These are phyloP conservation scores for Thielaviopsis euricoi DNA, from an alignment of 2,329 filamentous ascomycete genomes.

Conservation along the genomic window DNA sequence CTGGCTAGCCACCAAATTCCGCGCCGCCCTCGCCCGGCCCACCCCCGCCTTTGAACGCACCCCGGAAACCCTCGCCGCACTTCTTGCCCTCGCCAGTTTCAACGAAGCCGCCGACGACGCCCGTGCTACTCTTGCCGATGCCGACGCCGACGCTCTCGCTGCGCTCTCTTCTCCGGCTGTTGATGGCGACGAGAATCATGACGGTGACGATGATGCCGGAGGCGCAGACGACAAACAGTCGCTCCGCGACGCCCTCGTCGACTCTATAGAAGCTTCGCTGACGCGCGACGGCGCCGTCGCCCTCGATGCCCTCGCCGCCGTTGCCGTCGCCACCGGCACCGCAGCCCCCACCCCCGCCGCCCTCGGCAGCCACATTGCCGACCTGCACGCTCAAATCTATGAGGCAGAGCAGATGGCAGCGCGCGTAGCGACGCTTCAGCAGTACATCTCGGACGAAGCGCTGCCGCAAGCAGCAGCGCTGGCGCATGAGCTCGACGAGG, in stretches of 20 bases:
- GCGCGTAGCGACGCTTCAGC: slow-evolving; percentile 38
- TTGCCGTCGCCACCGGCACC: slow-evolving; percentile 33
- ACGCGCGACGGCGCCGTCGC: slow-evolving; percentile 35
- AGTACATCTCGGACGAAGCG: slow-evolving; percentile 36
- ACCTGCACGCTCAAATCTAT: slow-evolving; percentile 36
- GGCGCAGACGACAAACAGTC: neutral
- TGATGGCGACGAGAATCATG: slow-evolving; percentile 21
- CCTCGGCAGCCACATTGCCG: slow-evolving; percentile 35
- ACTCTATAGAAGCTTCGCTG: slow-evolving; percentile 37
- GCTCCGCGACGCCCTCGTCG: slow-evolving; percentile 26
- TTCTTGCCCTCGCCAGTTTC: slow-evolving; percentile 55
- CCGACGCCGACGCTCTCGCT: slow-evolving; percentile 43
- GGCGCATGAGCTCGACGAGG: slow-evolving; percentile 25
- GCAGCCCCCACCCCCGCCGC: slow-evolving; percentile 30
- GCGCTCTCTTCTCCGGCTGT: slow-evolving; percentile 12
- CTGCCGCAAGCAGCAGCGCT: slow-evolving; percentile 21
- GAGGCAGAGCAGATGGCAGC: slow-evolving; percentile 38
- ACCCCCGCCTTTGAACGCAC: slow-evolving; percentile 74
- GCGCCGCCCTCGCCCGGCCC: slow-evolving; percentile 31
- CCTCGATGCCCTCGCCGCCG: slow-evolving; percentile 40
- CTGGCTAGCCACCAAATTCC: slow-evolving; percentile 62
- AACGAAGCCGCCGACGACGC: slow-evolving; percentile 71
- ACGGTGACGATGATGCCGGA: slow-evolving; percentile 10
- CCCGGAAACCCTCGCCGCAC: slow-evolving; percentile 58
- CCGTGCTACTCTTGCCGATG: slow-evolving; percentile 34